These are phyloP conservation scores for Datura wrightii DNA, from an alignment of 257 asterid species.

Conservation along the genomic window DNA sequence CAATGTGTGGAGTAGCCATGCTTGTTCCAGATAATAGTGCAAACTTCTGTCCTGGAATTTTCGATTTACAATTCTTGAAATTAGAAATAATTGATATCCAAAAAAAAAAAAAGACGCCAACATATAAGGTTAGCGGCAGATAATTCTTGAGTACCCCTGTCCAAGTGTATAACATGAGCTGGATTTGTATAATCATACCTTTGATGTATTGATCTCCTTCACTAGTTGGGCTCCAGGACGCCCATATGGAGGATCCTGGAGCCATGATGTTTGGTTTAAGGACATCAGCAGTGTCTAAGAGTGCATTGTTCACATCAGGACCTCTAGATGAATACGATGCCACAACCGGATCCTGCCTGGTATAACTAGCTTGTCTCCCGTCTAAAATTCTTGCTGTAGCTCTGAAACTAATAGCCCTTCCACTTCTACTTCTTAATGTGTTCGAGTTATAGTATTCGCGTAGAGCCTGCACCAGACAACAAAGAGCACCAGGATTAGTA, in stretches of 20 bases:
- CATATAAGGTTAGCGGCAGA: background rate
- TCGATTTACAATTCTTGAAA: background rate
- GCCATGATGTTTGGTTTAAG: constrained; percentile 79
- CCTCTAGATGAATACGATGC: constrained; percentile 78
- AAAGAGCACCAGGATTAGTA: background rate
- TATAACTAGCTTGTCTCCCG: constrained; percentile 59
- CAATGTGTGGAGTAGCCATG: constrained; percentile 73
- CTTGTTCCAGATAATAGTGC: constrained; percentile 74
- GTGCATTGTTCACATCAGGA: constrained; percentile 62
- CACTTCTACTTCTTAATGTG: constrained; percentile 58
- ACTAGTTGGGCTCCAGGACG: constrained; percentile 73
- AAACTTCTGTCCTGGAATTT: constrained; percentile 55
- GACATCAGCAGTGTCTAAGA: constrained; percentile 65
- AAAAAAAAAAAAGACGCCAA: background rate
- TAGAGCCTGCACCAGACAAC: constrained; percentile 49
- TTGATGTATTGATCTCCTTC: constrained; percentile 60
- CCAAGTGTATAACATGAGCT: constrained; percentile 8
- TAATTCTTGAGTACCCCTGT: background rate
- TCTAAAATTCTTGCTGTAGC: constrained; percentile 64
- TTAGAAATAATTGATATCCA: background rate
- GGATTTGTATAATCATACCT: constrained; percentile 41
- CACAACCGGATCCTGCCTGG: constrained; percentile 59
- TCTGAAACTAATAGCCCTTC: constrained; percentile 53
- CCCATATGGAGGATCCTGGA: constrained; percentile 84
- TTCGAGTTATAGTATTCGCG: constrained; percentile 63